Conservation (phyloP, 768 basidiomycete genomes). For the Imleria badia region DNA sequence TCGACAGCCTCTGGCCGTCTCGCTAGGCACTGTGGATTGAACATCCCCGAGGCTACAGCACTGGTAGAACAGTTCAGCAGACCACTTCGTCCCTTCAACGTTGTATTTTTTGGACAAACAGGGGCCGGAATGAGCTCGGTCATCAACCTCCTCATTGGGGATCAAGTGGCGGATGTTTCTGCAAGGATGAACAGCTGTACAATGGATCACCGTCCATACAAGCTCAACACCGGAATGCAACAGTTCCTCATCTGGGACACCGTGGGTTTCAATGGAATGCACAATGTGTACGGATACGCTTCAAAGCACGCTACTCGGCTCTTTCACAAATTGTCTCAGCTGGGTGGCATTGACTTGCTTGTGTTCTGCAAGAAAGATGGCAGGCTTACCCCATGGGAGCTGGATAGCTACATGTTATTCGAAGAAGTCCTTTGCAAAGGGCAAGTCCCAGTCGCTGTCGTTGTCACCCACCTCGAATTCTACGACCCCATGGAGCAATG, state of each 20-base stretch:
- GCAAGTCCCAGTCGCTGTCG: slow-evolving; percentile 33
- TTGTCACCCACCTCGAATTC: slow-evolving; percentile 35
- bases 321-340: slow-evolving; percentile 17
- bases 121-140: slow-evolving; percentile 7
- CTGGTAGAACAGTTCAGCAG: neutral
- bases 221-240: neutral
- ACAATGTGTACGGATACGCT: neutral
- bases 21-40: neutral
- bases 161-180: neutral
- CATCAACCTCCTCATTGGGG: no score
- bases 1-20: neutral
- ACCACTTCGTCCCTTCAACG: slow-evolving; percentile 14
- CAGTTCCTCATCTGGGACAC: no score
- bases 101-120: slow-evolving; percentile 37
- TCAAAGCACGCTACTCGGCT: slow-evolving; percentile 18
- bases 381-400: slow-evolving; percentile 22
- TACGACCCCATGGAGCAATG: slow-evolving; percentile 17
- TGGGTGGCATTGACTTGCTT: slow-evolving; percentile 30
- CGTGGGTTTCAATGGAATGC: neutral
- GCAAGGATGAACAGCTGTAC: neutral
- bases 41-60: neutral
- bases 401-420: slow-evolving; percentile 31
- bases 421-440: slow-evolving; percentile 32
- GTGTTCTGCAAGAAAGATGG: no score
- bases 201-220: neutral